Percentiles rank a stretch among this genome's conserved stretches.
Conservation (phyloP, 2,329 filamentous ascomycete species). For the Elsinoe australis region DNA sequence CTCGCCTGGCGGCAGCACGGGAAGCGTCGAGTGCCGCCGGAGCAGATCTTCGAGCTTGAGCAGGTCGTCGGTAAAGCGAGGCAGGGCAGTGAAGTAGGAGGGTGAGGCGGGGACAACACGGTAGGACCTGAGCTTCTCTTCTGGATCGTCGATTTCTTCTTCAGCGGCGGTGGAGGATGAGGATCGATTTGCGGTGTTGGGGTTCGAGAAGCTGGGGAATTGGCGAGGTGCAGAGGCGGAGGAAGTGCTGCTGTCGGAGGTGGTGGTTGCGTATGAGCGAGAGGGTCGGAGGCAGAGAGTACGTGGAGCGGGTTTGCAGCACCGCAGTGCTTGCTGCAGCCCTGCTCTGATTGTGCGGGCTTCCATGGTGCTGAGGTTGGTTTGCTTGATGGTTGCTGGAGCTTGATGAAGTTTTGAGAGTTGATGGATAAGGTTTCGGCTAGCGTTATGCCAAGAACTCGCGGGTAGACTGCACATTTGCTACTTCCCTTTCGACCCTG, state of each 20-base stretch:
- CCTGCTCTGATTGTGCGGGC: conserved; percentile 25
- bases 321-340: conserved; percentile 27
- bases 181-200: no score
- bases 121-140: conserved; percentile 33
- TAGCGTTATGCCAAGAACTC: neutral
- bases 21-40: conserved; percentile 65
- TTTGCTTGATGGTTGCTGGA: no score
- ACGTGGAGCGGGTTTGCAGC: conserved; percentile 21
- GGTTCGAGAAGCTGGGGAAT: conserved; percentile 25
- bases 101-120: conserved; percentile 76
- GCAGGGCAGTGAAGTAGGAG: conserved; percentile 89
- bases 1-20: conserved; percentile 56
- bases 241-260: conserved; percentile 18
- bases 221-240: conserved; percentile 25
- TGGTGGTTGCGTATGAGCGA: conserved; percentile 27
- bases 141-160: conserved; percentile 18
- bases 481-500: no score
- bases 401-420: neutral
- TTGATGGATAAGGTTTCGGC: neutral
- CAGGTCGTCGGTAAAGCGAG: conserved; percentile 77
- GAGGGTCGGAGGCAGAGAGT: conserved; percentile 21
- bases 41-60: conserved; percentile 65
- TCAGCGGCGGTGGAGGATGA: conserved; percentile 19
- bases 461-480: no score
- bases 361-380: conserved; percentile 25